phyloP scores from a whole-genome alignment of 306 rosid species.

The Cicer pinnatifidum region DNA sequence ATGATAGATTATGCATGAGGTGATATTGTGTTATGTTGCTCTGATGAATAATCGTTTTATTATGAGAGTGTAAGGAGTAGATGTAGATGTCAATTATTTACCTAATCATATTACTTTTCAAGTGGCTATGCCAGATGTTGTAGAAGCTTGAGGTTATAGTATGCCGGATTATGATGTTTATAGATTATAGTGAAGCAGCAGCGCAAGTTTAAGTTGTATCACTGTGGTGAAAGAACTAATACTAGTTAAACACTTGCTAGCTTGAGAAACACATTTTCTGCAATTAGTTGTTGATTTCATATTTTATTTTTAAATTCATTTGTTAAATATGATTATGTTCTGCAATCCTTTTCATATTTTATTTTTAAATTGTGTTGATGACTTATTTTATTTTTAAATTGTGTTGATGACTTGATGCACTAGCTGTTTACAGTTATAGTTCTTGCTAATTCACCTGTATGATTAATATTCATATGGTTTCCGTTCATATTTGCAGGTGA shows the following conservation, averaged over 20 bases:
- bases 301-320: background rate
- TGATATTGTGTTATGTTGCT: slow-evolving; percentile 5
- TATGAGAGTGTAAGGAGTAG: background rate
- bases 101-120: background rate
- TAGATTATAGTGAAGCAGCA: slow-evolving; percentile 16
- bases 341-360: background rate
- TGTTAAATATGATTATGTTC: background rate
- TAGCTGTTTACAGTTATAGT: slow-evolving; percentile 2
- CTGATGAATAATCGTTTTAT: background rate
- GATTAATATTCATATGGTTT: slow-evolving; percentile 11
- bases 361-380: background rate
- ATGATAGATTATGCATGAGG: background rate
- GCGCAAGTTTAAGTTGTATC: background rate
- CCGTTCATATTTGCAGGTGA: slow-evolving; percentile 65
- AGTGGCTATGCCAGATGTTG: slow-evolving; percentile 18
- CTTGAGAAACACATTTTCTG: slow-evolving; percentile 14
- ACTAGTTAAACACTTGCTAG: slow-evolving; percentile 16
- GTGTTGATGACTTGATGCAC: slow-evolving; percentile 1
- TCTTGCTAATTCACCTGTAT: slow-evolving; percentile 5
- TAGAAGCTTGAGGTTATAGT: slow-evolving; percentile 18
- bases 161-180: slow-evolving; percentile 17
- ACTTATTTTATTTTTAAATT: background rate
- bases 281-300: slow-evolving; percentile 12
- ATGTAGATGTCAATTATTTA: background rate
- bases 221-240: slow-evolving; percentile 28